phyloP scores from a whole-genome alignment of 2,329 filamentous ascomycete genomes.

The Aspergillus oerlinghausenensis region DNA sequence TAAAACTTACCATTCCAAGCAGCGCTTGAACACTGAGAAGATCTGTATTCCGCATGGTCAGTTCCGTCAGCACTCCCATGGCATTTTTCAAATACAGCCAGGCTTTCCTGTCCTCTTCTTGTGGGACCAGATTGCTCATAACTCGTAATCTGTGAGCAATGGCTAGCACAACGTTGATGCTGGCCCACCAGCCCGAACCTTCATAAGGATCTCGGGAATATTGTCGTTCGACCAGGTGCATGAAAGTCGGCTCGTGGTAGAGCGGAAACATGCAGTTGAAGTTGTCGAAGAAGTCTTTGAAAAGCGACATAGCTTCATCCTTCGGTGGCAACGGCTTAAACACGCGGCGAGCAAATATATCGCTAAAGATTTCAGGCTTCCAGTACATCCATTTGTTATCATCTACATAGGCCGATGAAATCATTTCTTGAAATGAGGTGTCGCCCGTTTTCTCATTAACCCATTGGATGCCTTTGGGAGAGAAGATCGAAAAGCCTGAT shows the following conservation, averaged over 20 bases:
- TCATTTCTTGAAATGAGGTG: conserved; percentile 89
- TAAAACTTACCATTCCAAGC: conserved; percentile 66
- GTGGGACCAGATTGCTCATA: conserved; percentile 88
- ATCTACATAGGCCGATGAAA: conserved; percentile 81
- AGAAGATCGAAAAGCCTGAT: conserved; percentile 98
- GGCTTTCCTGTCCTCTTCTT: conserved; percentile 88
- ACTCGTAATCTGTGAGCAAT: conserved; percentile 88
- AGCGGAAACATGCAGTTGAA: conserved; percentile 99
- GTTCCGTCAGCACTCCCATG: conserved; percentile 84
- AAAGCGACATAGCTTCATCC: conserved; percentile 77
- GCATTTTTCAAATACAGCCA: conserved; percentile 97
- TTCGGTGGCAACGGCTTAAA: conserved; percentile 81
- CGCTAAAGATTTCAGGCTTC: conserved; percentile 95
- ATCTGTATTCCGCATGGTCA: conserved; percentile 95
- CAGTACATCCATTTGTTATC: conserved; percentile 96
- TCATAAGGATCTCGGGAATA: conserved; percentile 91
- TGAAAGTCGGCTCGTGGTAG: conserved; percentile 96
- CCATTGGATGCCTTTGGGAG: conserved; percentile 96
- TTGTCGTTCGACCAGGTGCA: conserved; percentile 91
- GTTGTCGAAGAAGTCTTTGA: conserved; percentile 95
- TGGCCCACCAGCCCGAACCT: conserved; percentile 97
- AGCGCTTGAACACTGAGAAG: conserved; percentile 90
- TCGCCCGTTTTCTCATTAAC: conserved; percentile 98
- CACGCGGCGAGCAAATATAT: conserved; percentile 80
- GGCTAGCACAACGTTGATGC: conserved; percentile 88